phyloP scores from a whole-genome alignment of 2,329 filamentous ascomycete species.

The Arthrobotrys musiformis region DNA sequence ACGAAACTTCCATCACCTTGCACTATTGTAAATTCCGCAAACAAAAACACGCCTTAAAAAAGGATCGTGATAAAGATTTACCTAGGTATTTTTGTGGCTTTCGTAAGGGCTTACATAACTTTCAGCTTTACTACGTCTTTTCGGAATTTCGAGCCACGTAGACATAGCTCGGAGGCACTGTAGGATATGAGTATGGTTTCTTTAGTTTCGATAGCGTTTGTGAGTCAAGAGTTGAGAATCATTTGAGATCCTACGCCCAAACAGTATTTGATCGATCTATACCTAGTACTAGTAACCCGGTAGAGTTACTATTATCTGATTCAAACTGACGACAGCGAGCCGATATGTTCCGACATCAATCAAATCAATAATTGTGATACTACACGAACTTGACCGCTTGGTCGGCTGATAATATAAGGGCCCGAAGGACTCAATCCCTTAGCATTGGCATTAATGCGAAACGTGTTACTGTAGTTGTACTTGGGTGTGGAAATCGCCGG shows the following conservation, averaged over 20 bases:
- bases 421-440: constrained; percentile 21
- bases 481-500: neutral
- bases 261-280: neutral
- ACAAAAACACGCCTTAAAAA: neutral
- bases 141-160: constrained; percentile 20
- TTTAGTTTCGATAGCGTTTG: neutral
- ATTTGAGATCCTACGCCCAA: constrained; percentile 35
- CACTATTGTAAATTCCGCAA: neutral
- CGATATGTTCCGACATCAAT: constrained; percentile 20
- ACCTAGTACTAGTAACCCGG: neutral
- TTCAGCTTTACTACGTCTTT: constrained; percentile 5
- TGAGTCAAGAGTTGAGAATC: constrained; percentile 41
- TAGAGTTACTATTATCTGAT: neutral
- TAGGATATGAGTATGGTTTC: neutral
- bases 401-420: constrained; percentile 7
- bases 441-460: constrained; percentile 16
- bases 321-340: neutral
- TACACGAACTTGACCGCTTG: neutral
- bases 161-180: constrained; percentile 40
- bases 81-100: neutral
- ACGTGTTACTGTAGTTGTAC: constrained; percentile 10
- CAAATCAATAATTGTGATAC: neutral
- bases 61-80: constrained; percentile 20
- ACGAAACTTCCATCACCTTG: neutral
- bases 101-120: neutral